Evolutionary conservation across 805 yeast genomes (phyloP).

Genomic region (Cyberlindnera mycetangii): DNA sequence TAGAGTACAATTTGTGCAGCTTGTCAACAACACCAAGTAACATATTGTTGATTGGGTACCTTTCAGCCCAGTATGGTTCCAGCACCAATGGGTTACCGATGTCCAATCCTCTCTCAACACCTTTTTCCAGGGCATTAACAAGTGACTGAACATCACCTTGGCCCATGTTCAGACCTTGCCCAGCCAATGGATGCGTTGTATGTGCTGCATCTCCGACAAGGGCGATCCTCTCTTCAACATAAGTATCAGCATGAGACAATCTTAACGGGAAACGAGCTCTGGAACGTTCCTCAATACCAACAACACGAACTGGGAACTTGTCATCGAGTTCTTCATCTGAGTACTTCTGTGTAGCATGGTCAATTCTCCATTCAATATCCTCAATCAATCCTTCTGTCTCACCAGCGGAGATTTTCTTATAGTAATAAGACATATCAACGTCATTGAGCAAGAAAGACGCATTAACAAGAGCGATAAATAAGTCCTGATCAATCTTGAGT

Average conservation of each 20-base stretch:
- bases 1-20: constrained; percentile 80
- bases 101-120: constrained; percentile 77
- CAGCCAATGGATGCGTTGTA: constrained; percentile 95
- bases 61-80: constrained; percentile 83
- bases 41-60: constrained; percentile 77
- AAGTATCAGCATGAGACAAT: constrained; percentile 86
- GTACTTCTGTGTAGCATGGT: constrained; percentile 35
- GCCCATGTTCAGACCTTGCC: constrained; percentile 98
- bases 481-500: constrained; percentile 52
- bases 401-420: constrained; percentile 38
- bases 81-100: constrained; percentile 78
- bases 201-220: constrained; percentile 99
- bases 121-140: constrained; percentile 64
- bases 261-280: constrained; percentile 88
- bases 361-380: constrained; percentile 73
- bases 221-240: constrained; percentile 80
- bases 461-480: constrained; percentile 70
- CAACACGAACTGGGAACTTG: constrained; percentile 64
- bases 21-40: constrained; percentile 89
- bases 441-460: constrained; percentile 82
- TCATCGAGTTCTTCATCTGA: constrained; percentile 49
- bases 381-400: constrained; percentile 46
- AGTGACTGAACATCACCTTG: constrained; percentile 84
- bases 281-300: constrained; percentile 54
- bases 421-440: constrained; percentile 73